phyloP scores from a whole-genome alignment of 208 protist species.

The Crithidia acanthocephali region DNA sequence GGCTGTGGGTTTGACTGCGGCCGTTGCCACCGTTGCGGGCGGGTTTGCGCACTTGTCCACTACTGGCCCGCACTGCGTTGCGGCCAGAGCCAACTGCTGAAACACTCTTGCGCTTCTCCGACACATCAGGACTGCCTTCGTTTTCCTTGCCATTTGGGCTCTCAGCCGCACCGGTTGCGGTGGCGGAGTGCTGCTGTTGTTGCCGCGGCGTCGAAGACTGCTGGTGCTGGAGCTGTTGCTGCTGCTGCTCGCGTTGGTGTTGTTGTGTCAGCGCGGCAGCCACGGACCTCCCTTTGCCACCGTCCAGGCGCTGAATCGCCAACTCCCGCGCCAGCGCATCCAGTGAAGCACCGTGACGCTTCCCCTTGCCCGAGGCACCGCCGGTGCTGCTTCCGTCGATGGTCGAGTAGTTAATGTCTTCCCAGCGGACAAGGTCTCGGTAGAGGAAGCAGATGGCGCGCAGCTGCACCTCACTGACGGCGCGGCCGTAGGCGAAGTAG shows the following conservation, averaged over 20 bases:
- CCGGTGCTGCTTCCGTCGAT: conserved; percentile 21
- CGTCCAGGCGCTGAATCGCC: conserved; percentile 23
- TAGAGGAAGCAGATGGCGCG: conserved; percentile 71
- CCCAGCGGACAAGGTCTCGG: conserved; percentile 78
- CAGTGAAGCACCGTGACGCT: neutral
- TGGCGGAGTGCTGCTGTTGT: neutral
- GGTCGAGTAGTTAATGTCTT: conserved; percentile 83
- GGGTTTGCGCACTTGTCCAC: neutral
- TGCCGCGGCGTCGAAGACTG: neutral
- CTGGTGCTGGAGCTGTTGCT: neutral
- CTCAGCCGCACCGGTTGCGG: neutral
- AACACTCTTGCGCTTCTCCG: neutral
- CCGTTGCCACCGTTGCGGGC: neutral
- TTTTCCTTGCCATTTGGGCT: conserved; percentile 2
- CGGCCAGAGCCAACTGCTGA: conserved; percentile 16
- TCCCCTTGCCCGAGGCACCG: too few species aligned
- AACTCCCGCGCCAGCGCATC: conserved; percentile 20
- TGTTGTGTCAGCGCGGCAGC: conserved; percentile 20
- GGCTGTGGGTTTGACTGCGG: neutral
- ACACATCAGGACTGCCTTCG: neutral
- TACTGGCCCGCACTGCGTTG: conserved; percentile 23
- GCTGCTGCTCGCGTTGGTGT: conserved; percentile 7
- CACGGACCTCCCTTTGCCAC: conserved; percentile 17
- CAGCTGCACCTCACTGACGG: conserved; percentile 70
- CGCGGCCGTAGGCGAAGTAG: conserved; percentile 65